Evolutionary conservation across 2,329 filamentous ascomycete species (phyloP), one percentile per base, ranked within the genome.

Genomic region (Madurella fahalii): DNA sequence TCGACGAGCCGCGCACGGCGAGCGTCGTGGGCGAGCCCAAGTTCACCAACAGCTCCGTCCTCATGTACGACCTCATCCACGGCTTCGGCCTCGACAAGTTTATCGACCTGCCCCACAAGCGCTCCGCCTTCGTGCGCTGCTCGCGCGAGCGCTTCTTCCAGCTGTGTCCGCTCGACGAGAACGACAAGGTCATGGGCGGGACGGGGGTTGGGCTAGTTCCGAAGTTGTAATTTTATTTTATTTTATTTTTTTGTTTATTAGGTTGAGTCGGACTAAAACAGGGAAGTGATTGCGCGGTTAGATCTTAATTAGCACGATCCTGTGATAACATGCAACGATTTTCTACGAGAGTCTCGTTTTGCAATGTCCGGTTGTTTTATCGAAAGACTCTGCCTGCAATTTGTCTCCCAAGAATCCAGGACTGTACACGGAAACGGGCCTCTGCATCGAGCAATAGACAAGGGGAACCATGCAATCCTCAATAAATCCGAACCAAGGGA

Each of bases 61-160:
- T 91, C 54, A 82, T 84, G 58, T 91, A 91, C 68, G 87, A 92
- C 63, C 80, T 89, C 51, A 82, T 85, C 48, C 85, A 89, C 63
- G 87, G 87, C 1, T 85, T 90, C 63, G 82, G 83, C 7, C 74
- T 90, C 39, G 83, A 87, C 62, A 87, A 87, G 70, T 82, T 88
- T 57, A 81, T 89, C 58, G 87, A 90, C 61, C 70, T 90, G 58
- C 84, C 85, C 4, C 82, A 89, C 63, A 89, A 90, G 74, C 78
- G 87, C 30, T 85, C 84, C 53, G 85, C 83, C 2, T 78, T 88
- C 57, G 79, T 87, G 66, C 75, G 77, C 56, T 86, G 85, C 63
- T 80, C 80, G 48, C 74, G 86, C 8, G 83, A 85, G 67, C 76
- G 84, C 53, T 89, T 87, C 74, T 89, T 89, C 71, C 84, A 87